A percentile compares a stretch with the other conserved stretches of the same genome.
These are phyloP conservation scores for Astrothelium macrocarpum DNA, from an alignment of 495 filamentous ascomycete genomes.

Conservation along the genomic window DNA sequence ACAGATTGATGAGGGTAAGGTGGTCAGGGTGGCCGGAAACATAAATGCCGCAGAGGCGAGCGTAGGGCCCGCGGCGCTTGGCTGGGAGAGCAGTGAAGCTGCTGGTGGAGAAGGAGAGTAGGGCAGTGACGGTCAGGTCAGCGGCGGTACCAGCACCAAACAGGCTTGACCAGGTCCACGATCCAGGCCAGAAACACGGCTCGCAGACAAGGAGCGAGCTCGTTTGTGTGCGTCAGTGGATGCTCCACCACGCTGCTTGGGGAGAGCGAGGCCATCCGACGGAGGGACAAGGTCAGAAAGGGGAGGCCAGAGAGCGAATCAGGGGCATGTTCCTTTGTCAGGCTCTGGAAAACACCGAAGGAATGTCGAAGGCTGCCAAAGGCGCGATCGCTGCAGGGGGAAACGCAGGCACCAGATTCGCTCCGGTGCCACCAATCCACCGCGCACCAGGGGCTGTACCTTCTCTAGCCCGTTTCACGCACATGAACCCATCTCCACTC, in stretches of 20 bases:
- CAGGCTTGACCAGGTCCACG: neutral
- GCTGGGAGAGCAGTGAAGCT: neutral
- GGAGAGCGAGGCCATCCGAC: no score
- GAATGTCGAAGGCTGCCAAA: no score
- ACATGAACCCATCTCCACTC: neutral
- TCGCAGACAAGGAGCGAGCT: neutral
- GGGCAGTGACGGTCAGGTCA: neutral
- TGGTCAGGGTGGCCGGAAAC: neutral
- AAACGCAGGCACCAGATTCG: neutral
- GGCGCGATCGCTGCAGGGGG: no score
- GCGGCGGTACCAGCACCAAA: neutral
- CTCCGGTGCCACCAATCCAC: no score
- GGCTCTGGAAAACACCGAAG: no score
- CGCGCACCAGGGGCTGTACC: neutral
- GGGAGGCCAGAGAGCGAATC: neutral
- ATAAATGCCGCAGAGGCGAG: neutral
- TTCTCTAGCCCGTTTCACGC: neutral
- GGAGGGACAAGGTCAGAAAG: neutral
- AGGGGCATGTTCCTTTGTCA: neutral
- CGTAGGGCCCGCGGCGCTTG: neutral
- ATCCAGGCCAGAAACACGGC: neutral
- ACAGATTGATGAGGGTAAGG: conserved; percentile 2
- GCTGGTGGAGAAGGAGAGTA: conserved; percentile 7
- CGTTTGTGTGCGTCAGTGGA: neutral
- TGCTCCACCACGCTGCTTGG: neutral